Conservation (phyloP, 192 early-diverging fungal species). For the Podila verticillata region DNA sequence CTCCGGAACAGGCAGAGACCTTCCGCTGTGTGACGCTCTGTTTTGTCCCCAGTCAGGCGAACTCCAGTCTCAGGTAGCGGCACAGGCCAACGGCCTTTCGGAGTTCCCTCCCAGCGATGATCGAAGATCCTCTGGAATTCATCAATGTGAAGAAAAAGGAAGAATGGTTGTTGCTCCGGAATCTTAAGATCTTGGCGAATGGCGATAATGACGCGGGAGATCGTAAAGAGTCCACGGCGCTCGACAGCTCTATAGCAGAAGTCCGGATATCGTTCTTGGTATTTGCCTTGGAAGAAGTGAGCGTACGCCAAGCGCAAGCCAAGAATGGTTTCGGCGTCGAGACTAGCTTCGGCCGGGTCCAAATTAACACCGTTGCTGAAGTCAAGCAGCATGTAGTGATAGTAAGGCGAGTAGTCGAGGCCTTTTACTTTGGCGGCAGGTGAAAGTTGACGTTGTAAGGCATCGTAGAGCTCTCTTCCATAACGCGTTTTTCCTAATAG, state of each 20-base stretch:
- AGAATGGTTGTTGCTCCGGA: not conserved
- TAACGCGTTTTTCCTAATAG: conserved; percentile 16
- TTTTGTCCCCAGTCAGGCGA: conserved; percentile 8
- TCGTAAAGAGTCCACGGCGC: not conserved
- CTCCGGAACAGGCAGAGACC: conserved; percentile 9
- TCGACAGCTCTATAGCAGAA: not conserved
- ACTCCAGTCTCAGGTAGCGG: not conserved
- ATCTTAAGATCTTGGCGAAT: conserved; percentile 15
- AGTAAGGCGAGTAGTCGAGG: too few relatives aligned
- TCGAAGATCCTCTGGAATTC: conserved; percentile 21
- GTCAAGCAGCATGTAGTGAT: too few relatives aligned
- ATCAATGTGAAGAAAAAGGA: conserved; percentile 25
- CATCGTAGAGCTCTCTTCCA: conserved; percentile 1
- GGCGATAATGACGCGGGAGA: not conserved
- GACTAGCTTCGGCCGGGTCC: too few relatives aligned
- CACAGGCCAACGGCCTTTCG: not conserved
- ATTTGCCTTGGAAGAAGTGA: conserved; percentile 17
- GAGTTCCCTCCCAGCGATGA: not conserved
- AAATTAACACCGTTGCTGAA: too few relatives aligned
- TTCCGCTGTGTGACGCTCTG: not conserved
- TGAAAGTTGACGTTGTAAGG: not conserved
- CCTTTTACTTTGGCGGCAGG: too few relatives aligned
- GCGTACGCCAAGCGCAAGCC: conserved; percentile 12
- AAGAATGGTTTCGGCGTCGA: too few relatives aligned
- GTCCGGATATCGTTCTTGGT: not conserved